A percentile compares a stretch with the other conserved stretches of the same genome.
These are phyloP conservation scores for Aspergillus homomorphus DNA, from an alignment of 495 filamentous ascomycete species.

Conservation along the genomic window DNA sequence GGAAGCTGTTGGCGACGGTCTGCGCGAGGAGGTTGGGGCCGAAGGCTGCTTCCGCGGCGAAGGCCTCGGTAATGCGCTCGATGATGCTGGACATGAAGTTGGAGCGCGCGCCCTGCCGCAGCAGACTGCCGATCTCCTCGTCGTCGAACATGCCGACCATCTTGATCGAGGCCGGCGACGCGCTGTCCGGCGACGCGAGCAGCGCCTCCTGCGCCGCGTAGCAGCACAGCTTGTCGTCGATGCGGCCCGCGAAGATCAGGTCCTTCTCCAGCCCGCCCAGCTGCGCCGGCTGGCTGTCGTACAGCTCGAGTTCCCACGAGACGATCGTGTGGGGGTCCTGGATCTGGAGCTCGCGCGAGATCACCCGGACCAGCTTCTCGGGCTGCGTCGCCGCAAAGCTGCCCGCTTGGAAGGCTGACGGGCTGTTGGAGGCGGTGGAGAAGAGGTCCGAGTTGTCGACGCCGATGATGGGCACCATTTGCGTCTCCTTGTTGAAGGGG, in stretches of 20 bases:
- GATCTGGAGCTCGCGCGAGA: slow-evolving; percentile 69
- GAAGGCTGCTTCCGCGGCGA: slow-evolving; percentile 46
- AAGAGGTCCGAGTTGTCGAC: slow-evolving; percentile 69
- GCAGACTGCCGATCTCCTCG: slow-evolving; percentile 87
- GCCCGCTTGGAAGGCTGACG: slow-evolving; percentile 39
- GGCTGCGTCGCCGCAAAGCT: slow-evolving; percentile 81
- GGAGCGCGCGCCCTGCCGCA: slow-evolving; percentile 84
- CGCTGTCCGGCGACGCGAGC: slow-evolving; percentile 57
- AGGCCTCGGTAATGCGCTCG: slow-evolving; percentile 74
- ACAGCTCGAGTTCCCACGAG: slow-evolving; percentile 98
- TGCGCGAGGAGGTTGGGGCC: slow-evolving; percentile 70
- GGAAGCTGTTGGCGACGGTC: slow-evolving; percentile 89
- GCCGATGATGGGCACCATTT: slow-evolving; percentile 92
- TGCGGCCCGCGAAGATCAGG: slow-evolving; percentile 89
- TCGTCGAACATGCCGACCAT: slow-evolving; percentile 91
- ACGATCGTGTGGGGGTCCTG: slow-evolving; percentile 68
- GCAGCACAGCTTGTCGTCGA: slow-evolving; percentile 96
- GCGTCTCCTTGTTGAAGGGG: slow-evolving; percentile 82
- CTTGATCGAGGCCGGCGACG: slow-evolving; percentile 62
- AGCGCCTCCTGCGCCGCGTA: slow-evolving; percentile 88
- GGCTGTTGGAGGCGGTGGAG: slow-evolving; percentile 14
- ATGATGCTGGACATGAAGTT: slow-evolving; percentile 82
- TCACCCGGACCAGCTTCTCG: slow-evolving; percentile 75
- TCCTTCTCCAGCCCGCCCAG: slow-evolving; percentile 87
- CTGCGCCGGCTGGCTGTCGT: slow-evolving; percentile 81